These are phyloP conservation scores for Pseudocohnilembus persalinus DNA, from an alignment of 169 alveolate species.

Conservation along the genomic window DNA sequence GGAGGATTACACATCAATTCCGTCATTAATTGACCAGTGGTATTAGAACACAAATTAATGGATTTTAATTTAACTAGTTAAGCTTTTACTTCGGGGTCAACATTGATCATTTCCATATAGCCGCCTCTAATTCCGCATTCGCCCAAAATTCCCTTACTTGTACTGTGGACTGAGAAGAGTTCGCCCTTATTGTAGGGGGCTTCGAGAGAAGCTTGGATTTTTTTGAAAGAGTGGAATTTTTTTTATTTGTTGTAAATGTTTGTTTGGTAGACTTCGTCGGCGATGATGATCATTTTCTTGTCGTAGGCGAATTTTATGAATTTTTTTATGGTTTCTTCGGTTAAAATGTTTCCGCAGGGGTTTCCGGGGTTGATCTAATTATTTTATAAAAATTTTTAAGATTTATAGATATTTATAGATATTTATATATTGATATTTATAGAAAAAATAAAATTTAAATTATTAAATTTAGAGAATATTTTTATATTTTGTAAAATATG, in stretches of 20 bases:
- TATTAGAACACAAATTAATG: conserved; percentile 80
- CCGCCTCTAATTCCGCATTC: conserved; percentile 93
- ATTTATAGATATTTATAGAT: too few relatives aligned
- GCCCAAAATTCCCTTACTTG: conserved; percentile 87
- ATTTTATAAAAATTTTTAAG: too few relatives aligned
- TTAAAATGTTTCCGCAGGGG: conserved; percentile 84
- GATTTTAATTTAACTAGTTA: conserved; percentile 80
- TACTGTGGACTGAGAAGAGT: conserved; percentile 77
- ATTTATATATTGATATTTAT: too few relatives aligned
- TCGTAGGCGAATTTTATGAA: conserved; percentile 73
- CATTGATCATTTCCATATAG: conserved; percentile 65
- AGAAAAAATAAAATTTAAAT: too few relatives aligned
- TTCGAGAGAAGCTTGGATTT: conserved; percentile 54
- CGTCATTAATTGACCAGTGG: conserved; percentile 77
- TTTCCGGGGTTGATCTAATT: conserved; percentile 86
- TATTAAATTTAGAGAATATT: too few relatives aligned
- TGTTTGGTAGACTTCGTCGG: conserved; percentile 92
- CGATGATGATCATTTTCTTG: conserved; percentile 76
- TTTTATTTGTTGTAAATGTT: conserved; percentile 71
- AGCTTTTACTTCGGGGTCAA: conserved; percentile 66
- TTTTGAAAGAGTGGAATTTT: conserved; percentile 72
- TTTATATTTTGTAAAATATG: too few relatives aligned
- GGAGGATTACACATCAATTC: conserved; percentile 81
- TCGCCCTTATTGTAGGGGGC: conserved; percentile 53
- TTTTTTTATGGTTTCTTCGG: conserved; percentile 58